phyloP scores from a whole-genome alignment of 139 green algal genomes.

The Cymbomonas tetramitiformis region DNA sequence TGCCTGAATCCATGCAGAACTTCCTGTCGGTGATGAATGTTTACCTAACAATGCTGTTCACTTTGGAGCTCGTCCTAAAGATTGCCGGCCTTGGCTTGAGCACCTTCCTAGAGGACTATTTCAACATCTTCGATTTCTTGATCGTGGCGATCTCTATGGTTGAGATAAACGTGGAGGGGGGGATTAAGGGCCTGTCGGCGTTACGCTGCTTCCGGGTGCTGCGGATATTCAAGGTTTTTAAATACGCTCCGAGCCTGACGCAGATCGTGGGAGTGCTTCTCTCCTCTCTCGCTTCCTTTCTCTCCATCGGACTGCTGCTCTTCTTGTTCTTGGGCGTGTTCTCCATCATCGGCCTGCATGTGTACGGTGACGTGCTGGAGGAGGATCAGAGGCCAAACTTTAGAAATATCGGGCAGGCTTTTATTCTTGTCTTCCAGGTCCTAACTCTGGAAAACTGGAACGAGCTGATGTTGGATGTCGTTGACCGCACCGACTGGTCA shows the following conservation, averaged over 20 bases:
- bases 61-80: constrained; percentile 45
- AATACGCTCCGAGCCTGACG: constrained; percentile 45
- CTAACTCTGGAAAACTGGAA: constrained; percentile 2
- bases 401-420: constrained; percentile 18
- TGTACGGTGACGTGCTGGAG: constrained; percentile 37
- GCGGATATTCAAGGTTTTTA: constrained; percentile 47
- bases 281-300: constrained; percentile 40
- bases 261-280: constrained; percentile 55
- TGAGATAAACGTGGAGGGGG: constrained; percentile 20
- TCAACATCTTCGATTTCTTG: constrained; percentile 57
- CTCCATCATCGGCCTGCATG: constrained; percentile 61
- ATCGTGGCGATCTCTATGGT: constrained; percentile 37
- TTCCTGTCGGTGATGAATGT: constrained; percentile 34
- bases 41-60: constrained; percentile 48
- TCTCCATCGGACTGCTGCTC: constrained; percentile 50
- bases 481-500: not conserved
- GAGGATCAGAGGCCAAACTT: constrained; percentile 43
- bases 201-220: constrained; percentile 33
- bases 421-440: not conserved
- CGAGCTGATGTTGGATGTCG: not conserved
- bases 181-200: not conserved
- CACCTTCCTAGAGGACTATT: constrained; percentile 42
- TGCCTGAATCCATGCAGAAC: constrained; percentile 1
- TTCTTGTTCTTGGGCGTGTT: constrained; percentile 65
- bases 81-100: constrained; percentile 41